Evolutionary conservation across 108 stramenopile species (phyloP).

Genomic region (Cyclotella sp.): DNA sequence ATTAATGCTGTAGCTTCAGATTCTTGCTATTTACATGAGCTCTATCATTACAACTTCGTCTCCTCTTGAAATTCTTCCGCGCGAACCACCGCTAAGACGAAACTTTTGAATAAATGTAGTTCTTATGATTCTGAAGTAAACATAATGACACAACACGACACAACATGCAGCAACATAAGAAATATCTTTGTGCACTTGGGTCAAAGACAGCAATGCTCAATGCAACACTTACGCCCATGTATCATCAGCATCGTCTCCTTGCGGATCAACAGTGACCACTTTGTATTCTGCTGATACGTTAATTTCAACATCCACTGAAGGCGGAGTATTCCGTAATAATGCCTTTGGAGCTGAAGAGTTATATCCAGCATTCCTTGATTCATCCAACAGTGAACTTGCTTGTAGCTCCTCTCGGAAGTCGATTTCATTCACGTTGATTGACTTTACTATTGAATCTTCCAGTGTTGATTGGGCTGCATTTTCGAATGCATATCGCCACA

Average conservation of each 20-base stretch:
- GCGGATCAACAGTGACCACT: conserved; percentile 76
- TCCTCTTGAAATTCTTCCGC: conserved; percentile 71
- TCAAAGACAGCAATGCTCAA: not conserved
- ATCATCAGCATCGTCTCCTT: conserved; percentile 70
- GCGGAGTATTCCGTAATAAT: conserved; percentile 23
- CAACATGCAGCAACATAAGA: not conserved
- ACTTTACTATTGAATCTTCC: not conserved
- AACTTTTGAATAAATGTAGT: conserved; percentile 82
- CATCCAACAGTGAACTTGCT: not conserved
- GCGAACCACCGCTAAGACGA: conserved; percentile 63
- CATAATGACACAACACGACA: not conserved
- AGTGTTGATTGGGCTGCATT: conserved; percentile 43
- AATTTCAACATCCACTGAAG: conserved; percentile 66
- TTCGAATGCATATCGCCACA: conserved; percentile 64
- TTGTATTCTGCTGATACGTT: conserved; percentile 79
- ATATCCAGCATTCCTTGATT: not conserved
- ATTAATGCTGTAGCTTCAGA: too few relatives aligned
- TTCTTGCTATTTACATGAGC: conserved; percentile 15
- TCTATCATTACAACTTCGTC: conserved; percentile 78
- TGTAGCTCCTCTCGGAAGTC: not conserved
- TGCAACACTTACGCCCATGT: conserved; percentile 73
- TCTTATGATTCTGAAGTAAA: conserved; percentile 52
- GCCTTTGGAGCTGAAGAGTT: conserved; percentile 23
- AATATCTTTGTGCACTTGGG: too few relatives aligned
- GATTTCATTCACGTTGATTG: not conserved